Base-by-base conservation (phyloP, 257 asterid species). In the Primulina huaijiensis region DNA sequence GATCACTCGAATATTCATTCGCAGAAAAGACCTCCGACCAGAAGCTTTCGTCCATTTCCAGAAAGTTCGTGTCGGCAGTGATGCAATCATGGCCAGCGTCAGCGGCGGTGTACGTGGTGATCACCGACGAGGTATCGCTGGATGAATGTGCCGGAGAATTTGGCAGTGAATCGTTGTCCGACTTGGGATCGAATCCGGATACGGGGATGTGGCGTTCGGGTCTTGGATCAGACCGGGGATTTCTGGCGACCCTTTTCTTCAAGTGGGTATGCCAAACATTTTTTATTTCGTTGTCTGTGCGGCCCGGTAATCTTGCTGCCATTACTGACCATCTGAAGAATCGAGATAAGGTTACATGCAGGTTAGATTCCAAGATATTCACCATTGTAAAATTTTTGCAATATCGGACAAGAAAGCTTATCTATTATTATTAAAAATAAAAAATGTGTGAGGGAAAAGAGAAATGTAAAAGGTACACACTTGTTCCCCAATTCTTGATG, bases 401-500 rank as follows among this genome's bases (percentile, higher is more conserved):
- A 23, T 23, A 23, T 23, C 1, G 25, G 1, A 23, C 3, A 27
- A 27, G 30, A 27, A 27, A 27, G 30, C 30, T 27, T 27, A 23
- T 23, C 25, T 23, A 23, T 23, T 23, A 27, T 27, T 27, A 27
- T 27, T 27, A 27, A 3, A 27, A 27, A 3, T 27, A 27, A 27
- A 27, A 27, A 27, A 27, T 1, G 30, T 27, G 30, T 1, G 30
- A 2, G 3, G 30, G 30, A 27, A 27, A 27, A 27, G 30, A 27
- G 30, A 27, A 27, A 27, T 27, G 30, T 27, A 27, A 1, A 27
- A 27, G 30, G 30, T 27, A 33, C 76, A 9, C 38, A 91, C 97
- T 86, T 87, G 63, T 89, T 91, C 31, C 97, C 97, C 76, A 89
- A 79, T 66, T 62, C 57, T 72, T 79, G 76, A 58, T 85, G 88